Evolutionary conservation across 2,329 filamentous ascomycete genomes (phyloP), one percentile per base, ranked within the genome.

Genomic region (Calonectria fujianensis): DNA sequence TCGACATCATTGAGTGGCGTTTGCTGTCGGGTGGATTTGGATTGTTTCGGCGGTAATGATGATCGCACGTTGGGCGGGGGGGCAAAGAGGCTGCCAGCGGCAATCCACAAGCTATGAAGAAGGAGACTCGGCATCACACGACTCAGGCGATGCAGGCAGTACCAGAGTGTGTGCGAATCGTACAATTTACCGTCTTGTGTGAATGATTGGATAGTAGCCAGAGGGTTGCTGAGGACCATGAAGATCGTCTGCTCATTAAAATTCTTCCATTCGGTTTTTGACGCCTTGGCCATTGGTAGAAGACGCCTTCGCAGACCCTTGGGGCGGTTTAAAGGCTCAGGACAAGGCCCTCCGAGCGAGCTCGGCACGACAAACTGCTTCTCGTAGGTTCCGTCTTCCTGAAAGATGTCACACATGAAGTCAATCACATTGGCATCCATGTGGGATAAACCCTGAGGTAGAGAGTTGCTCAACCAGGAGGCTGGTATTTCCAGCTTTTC

Each of bases 211-310:
- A 93, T 83, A 11, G 91, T 83, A 7, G 89, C 85, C 18, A 86
- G 86, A 1, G 91, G 90, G 64, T 91, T 88, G 77, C 91, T 91
- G 63, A 94, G 85, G 9, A 93, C 89, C 77, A 90, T 90, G 81
- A 93, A 94, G 9, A 94, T 84, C 65, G 90, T 91, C 79, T 94
- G 93, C 76, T 93, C 90, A 39, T 90, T 88, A 78, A 94, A 94
- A 1, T 87, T 80, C 75, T 88, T 90, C 90, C 92, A 94, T 73
- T 91, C 86, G 16, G 85, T 80, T 70, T 75, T 80, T 2, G 78
- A 79, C 2, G 75, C 75, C 18, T 70, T 72, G 16, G 70, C 61
- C 11, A 35, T 29, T 39, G 64, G 57, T 8, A 39, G 67, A 10
- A 72, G 66, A 32, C 39, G 76, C 18, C 54, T 80, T 71, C 14